Evolutionary conservation across 2,329 filamentous ascomycete species (phyloP), one percentile per base, ranked within the genome.

Genomic region (Aspergillus sp.): DNA sequence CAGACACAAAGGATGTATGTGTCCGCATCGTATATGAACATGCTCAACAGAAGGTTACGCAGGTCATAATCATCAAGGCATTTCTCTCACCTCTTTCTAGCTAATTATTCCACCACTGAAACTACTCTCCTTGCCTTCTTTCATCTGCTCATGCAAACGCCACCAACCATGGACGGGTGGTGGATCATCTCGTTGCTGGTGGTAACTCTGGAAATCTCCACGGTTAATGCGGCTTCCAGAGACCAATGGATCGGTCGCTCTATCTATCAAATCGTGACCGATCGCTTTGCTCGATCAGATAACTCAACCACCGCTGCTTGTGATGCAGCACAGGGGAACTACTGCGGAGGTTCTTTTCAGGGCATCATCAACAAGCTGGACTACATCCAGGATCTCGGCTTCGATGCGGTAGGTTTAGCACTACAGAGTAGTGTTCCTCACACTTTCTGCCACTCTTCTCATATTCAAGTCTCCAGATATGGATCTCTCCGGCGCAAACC

Each of bases 291-390:
- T 17, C 69, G 74, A 12, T 74, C 74, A 3, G 76, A 79, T 64
- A 67, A 69, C 17, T 74, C 70, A 13, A 74, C 69, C 3, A 70
- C 70, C 15, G 69, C 72, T 32, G 43, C 59, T 23, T 76, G 73
- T 52, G 52, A 71, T 65, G 39, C 49, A 8, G 41, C 36, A 12
- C 19, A 39, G 19, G 30, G 57, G 5, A 53, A 25, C 15, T 82
- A 82, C 66, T 83, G 80, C 60, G 80, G 80, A 47, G 79, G 79
- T 21, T 79, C 79, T 5, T 81, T 78, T 72, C 73, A 76, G 57
- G 78, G 79, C 6, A 75, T 81, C 9, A 76, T 77, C 64, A 75
- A 73, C 28, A 75, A 81, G 70, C 69, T 82, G 12, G 80, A 82
- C 65, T 82, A 82, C 60, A 81, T 82, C 60, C 73, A 80, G 58